A percentile compares a stretch with the other conserved stretches of the same genome.
Conservation (phyloP, 2,329 filamentous ascomycete species). For the Cordyceps sp. region DNA sequence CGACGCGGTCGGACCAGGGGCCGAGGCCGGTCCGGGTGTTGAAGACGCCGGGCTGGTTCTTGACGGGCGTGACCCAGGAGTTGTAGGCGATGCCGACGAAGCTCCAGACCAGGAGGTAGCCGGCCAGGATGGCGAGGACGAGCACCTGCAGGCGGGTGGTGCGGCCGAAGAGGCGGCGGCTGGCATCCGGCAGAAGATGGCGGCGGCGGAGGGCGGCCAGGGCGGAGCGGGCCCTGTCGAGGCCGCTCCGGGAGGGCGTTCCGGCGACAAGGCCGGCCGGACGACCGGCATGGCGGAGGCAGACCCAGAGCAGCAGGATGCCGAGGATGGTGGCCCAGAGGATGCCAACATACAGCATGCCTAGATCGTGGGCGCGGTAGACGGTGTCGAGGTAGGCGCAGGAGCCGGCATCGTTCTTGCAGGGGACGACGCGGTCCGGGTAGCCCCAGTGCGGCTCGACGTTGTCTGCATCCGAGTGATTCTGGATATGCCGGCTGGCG, state of each 20-base stretch:
- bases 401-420: slow-evolving; percentile 27
- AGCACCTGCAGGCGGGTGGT: slow-evolving; percentile 52
- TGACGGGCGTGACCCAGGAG: slow-evolving; percentile 54
- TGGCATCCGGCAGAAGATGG: slow-evolving; percentile 44
- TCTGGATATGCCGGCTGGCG: slow-evolving; percentile 22
- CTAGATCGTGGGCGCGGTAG: slow-evolving; percentile 28
- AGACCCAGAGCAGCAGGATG: slow-evolving; percentile 25
- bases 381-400: slow-evolving; percentile 34
- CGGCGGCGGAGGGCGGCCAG: slow-evolving; percentile 24
- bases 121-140: slow-evolving; percentile 37
- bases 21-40: slow-evolving; percentile 52
- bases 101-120: slow-evolving; percentile 50
- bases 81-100: slow-evolving; percentile 54
- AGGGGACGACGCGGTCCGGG: slow-evolving; percentile 25
- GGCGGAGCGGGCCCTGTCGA: slow-evolving; percentile 16
- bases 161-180: slow-evolving; percentile 43
- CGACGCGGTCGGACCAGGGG: slow-evolving; percentile 52
- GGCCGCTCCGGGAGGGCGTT: slow-evolving; percentile 3
- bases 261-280: slow-evolving; percentile 5
- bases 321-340: slow-evolving; percentile 29
- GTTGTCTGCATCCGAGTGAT: slow-evolving; percentile 17
- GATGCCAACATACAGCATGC: slow-evolving; percentile 33
- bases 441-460: slow-evolving; percentile 30
- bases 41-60: slow-evolving; percentile 31
- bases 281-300: slow-evolving; percentile 8